phyloP scores from a whole-genome alignment of 345 rosid species.

The Dipteronia sinensis region DNA sequence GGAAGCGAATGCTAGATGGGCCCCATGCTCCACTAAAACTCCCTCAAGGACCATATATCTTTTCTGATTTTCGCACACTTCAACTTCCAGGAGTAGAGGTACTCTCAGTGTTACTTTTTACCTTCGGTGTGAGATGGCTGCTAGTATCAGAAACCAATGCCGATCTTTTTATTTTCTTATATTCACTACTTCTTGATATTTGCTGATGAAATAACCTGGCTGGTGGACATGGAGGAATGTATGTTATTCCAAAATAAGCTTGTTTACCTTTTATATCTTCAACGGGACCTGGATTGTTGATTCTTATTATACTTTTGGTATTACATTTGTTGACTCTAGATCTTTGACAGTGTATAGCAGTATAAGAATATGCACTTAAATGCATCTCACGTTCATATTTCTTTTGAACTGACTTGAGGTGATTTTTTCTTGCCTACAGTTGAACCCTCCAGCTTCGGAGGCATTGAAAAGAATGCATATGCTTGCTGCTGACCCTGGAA shows the following conservation, averaged over 20 bases:
- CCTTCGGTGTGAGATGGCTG: not conserved
- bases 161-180: not conserved
- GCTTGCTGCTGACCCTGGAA: conserved; percentile 97
- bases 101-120: conserved; percentile 1
- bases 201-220: not conserved
- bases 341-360: not conserved
- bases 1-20: conserved; percentile 39
- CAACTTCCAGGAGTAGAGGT: conserved; percentile 83
- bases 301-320: not conserved
- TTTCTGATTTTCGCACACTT: conserved; percentile 81
- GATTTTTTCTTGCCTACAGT: conserved; percentile 35
- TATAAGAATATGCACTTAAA: not conserved
- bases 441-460: conserved; percentile 82
- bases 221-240: not conserved
- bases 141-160: not conserved
- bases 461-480: conserved; percentile 93
- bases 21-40: conserved; percentile 46
- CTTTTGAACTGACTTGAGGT: conserved; percentile 2
- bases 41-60: conserved; percentile 75
- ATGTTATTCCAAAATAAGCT: not conserved
- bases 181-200: not conserved
- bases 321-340: conserved; percentile 9
- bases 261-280: not conserved
- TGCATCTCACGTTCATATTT: not conserved
- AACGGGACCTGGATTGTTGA: not conserved